Evolutionary conservation across 2,329 filamentous ascomycete species (phyloP), one percentile per base, ranked within the genome.

Genomic region (Sarocladiaceae sp.): DNA sequence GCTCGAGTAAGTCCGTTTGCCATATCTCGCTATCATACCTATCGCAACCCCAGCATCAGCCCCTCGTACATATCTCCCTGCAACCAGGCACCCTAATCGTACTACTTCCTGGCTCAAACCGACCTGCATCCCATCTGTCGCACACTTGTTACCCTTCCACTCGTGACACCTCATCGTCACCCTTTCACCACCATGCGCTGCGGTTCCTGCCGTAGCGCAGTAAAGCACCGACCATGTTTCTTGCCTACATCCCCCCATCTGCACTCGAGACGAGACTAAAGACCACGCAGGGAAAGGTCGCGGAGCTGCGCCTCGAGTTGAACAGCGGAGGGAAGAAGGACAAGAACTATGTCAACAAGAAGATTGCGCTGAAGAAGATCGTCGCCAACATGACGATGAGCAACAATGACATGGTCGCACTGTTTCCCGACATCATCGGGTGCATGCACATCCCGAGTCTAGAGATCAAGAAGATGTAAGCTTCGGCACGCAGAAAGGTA

Each of bases 331-430:
- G 87, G 54, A 96, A 95, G 74, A 98, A 97, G 73, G 93, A 98
- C 72, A 97, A 96, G 78, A 95, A 94, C 69, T 85, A 88, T 68
- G 78, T 84, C 34, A 81, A 82, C 53, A 98, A 97, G 76, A 97
- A 97, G 78, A 94, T 96, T 60, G 90, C 93, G 10, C 76, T 98
- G 51, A 98, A 98, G 78, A 96, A 96, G 76, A 97, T 98, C 55
- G 93, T 98, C 56, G 93, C 93, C 63, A 98, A 98, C 64, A 98
- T 98, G 93, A 98, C 93, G 52, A 98, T 98, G 93, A 97, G 91
- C 78, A 98, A 98, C 70, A 98, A 97, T 61, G 93, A 98, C 66
- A 98, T 98, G 93, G 85, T 97, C 45, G 89, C 88, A 31, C 73
- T 98, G 43, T 98, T 98, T 56, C 89, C 91, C 15, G 93, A 98